Evolutionary conservation across 2,329 filamentous ascomycete genomes (phyloP).

Genomic region (Fusarium longipes): DNA sequence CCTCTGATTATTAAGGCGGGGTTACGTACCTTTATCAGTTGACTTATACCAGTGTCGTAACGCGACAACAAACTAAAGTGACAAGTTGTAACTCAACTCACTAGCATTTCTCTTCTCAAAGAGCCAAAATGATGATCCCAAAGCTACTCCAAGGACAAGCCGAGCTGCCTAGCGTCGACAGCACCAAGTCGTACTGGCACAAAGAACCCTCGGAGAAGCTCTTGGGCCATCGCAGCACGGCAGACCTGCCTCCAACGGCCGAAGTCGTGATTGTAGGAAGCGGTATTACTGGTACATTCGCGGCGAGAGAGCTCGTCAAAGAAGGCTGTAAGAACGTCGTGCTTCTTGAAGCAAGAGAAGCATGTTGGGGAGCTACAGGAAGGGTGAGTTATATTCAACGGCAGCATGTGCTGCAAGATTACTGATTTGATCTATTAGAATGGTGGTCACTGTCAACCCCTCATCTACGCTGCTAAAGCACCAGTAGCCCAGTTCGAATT

Average conservation of each 20-base stretch:
- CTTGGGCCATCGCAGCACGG: constrained; percentile 74
- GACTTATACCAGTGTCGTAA: neutral
- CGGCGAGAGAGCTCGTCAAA: constrained; percentile 70
- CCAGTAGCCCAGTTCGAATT: constrained; percentile 78
- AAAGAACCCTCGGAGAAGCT: constrained; percentile 72
- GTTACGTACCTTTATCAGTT: neutral
- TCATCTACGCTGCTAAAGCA: constrained; percentile 70
- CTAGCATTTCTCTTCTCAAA: neutral
- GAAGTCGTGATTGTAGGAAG: constrained; percentile 80
- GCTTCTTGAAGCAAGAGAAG: constrained; percentile 81
- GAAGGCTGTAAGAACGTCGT: constrained; percentile 66
- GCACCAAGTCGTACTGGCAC: constrained; percentile 80
- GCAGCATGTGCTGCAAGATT: neutral
- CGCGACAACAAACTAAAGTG: neutral
- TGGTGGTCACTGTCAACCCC: constrained; percentile 80
- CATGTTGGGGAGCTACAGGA: constrained; percentile 86
- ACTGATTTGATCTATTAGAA: constrained; percentile 57
- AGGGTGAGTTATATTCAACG: constrained; percentile 62
- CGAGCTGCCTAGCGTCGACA: constrained; percentile 69
- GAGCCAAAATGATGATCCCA: constrained; percentile 48
- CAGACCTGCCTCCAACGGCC: constrained; percentile 68
- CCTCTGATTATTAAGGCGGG: constrained; percentile 23
- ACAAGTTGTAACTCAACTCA: neutral
- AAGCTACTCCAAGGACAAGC: constrained; percentile 54
- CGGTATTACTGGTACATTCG: constrained; percentile 81